These are phyloP conservation scores for Yueomyces sinensis DNA, from an alignment of 805 yeast species.

Conservation along the genomic window DNA sequence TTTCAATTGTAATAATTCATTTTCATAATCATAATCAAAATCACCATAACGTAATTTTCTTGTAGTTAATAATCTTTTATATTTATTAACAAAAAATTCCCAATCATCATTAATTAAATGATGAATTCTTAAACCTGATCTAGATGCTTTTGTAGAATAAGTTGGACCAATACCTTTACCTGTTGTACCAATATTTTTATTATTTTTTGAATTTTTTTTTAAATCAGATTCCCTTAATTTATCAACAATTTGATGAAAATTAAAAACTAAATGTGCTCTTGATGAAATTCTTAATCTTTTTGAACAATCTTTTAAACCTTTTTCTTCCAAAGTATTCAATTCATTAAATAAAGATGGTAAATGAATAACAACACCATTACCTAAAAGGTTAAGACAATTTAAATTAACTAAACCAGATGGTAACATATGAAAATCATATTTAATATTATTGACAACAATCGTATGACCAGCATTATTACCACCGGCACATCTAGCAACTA, in stretches of 20 bases:
- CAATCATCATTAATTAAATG: slow-evolving; percentile 87
- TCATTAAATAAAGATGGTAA: slow-evolving; percentile 87
- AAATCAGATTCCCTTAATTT: slow-evolving; percentile 90
- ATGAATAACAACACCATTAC: slow-evolving; percentile 94
- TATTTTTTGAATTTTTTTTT: slow-evolving; percentile 32
- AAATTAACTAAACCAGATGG: slow-evolving; percentile 97
- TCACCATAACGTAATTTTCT: slow-evolving; percentile 87
- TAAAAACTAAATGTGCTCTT: slow-evolving; percentile 93
- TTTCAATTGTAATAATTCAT: slow-evolving; percentile 68
- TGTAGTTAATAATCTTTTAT: slow-evolving; percentile 63
- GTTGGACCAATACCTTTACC: slow-evolving; percentile 99
- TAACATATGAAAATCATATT: slow-evolving; percentile 97
- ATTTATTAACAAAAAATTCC: slow-evolving; percentile 75
- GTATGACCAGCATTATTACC: slow-evolving; percentile 99
- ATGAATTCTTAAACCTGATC: slow-evolving; percentile 95
- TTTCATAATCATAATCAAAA: slow-evolving; percentile 75
- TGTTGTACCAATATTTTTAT: slow-evolving; percentile 92
- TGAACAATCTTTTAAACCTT: slow-evolving; percentile 49
- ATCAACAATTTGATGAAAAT: slow-evolving; percentile 95
- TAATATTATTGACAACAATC: slow-evolving; percentile 75
- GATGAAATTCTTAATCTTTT: slow-evolving; percentile 79
- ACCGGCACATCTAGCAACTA: slow-evolving; percentile 97
- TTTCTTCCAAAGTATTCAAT: slow-evolving; percentile 62
- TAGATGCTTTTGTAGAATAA: slow-evolving; percentile 89
- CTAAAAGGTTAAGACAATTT: slow-evolving; percentile 77